Evolutionary conservation across 2,329 filamentous ascomycete species (phyloP).

Genomic region (Xylaria polymorpha): DNA sequence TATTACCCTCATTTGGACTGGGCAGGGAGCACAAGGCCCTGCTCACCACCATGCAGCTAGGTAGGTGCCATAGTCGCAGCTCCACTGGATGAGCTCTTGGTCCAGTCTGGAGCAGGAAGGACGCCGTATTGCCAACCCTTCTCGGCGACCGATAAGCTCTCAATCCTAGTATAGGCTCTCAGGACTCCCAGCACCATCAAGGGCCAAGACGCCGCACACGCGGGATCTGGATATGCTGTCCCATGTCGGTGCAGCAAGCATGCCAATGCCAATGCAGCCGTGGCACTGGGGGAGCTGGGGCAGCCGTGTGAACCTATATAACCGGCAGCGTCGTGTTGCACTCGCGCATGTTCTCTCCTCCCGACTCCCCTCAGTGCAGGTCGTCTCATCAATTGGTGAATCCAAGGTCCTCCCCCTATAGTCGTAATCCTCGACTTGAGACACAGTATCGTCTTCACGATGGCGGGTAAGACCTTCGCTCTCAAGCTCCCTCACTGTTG

Average conservation of each 20-base stretch:
- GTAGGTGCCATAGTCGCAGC: slow-evolving; percentile 1
- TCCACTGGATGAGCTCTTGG: slow-evolving; percentile 13
- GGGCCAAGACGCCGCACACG: slow-evolving; percentile 15
- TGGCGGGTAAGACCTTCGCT: slow-evolving; percentile 32
- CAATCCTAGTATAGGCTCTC: slow-evolving; percentile 8
- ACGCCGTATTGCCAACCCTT: slow-evolving; percentile 24
- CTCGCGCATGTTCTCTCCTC: slow-evolving; percentile 1
- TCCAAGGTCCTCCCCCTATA: slow-evolving; percentile 9
- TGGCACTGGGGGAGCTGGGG: slow-evolving; percentile 6
- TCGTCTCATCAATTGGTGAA: slow-evolving; percentile 20
- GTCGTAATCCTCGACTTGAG: slow-evolving; percentile 23
- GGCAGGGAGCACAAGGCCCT: not conserved
- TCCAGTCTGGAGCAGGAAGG: slow-evolving; percentile 29
- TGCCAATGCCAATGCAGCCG: slow-evolving; percentile 22
- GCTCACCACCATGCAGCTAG: slow-evolving; percentile 15
- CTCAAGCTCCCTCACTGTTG: not conserved
- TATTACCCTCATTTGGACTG: slow-evolving; percentile 27
- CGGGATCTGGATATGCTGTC: slow-evolving; percentile 16
- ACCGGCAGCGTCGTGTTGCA: slow-evolving; percentile 19
- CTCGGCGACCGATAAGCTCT: slow-evolving; percentile 35
- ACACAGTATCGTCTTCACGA: slow-evolving; percentile 30
- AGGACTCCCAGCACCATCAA: slow-evolving; percentile 9
- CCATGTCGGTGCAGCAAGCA: slow-evolving; percentile 8
- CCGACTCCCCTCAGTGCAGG: slow-evolving; percentile 21
- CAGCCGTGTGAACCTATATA: slow-evolving; percentile 26